Base-by-base conservation (phyloP, 805 yeast genomes). In the Sugiyamaella marilandica region DNA sequence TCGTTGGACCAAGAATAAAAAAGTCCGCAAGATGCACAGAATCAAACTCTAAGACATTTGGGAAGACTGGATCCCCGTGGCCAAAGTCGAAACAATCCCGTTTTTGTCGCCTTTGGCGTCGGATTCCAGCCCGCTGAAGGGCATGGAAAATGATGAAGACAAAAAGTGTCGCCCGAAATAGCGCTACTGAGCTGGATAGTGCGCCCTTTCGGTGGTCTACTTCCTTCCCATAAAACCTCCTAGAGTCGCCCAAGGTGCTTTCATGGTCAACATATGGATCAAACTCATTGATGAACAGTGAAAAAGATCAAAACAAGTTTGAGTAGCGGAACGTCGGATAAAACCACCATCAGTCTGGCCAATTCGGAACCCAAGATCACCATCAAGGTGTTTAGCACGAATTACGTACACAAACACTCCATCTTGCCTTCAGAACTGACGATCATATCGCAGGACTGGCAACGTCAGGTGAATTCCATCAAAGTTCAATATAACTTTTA, bases 1-100 rank as follows among this genome's bases (percentile, higher is more conserved):
- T 14, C 37, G 37, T 14, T 34, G 37, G 37, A 34, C 18, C 19
- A 2, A 9, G 10, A 33, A 44, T n/a, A 59, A 56, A 18, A 24
- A 34, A 10, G 9, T 34, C 37, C 37, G 5, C n/a, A 34, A 5
- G 37, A 34, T 34, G 37, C 37, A 34, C 9, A 5, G 37, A 14
- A 13, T 34, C 37, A 34, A 14, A 5, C 37, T 34, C 16, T 13
- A 34, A n/a, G n/a, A n/a, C n/a, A n/a, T n/a, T 5, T 34, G 37
- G 37, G 37, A 34, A n/a, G 37, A 34, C 29, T 24, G 29, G 29
- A 7, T 24, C 5, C 37, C 37, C 16, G 37, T 34, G 5, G 37
- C 37, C 37, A 34, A 34, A 34, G 37, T 34, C 16, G 37, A 34
- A 14, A 34, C n/a, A 13, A 5, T 34, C 9, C 9, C 37, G 16